phyloP scores from a whole-genome alignment of 805 yeast species.

The Yamadazyma ubonensis region DNA sequence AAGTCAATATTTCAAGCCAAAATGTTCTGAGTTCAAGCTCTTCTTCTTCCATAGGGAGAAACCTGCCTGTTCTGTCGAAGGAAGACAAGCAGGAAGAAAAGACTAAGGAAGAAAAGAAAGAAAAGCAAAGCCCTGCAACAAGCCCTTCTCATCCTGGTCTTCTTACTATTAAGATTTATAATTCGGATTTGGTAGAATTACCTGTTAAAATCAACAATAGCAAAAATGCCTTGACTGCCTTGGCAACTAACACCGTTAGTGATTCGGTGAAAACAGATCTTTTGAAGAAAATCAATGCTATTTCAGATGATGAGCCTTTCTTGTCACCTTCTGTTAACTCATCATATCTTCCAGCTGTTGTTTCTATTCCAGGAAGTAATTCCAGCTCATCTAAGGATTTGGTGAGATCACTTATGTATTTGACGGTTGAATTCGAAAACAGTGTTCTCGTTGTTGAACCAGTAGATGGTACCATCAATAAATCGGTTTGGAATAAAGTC shows the following conservation, averaged over 20 bases:
- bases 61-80: not conserved
- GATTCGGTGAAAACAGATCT: constrained; percentile 29
- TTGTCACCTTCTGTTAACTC: constrained; percentile 35
- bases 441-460: constrained; percentile 89
- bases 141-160: constrained; percentile 55
- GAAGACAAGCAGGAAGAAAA: not conserved
- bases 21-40: constrained; percentile 9
- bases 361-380: constrained; percentile 46
- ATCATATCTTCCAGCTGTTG: constrained; percentile 50
- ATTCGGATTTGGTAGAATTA: constrained; percentile 62
- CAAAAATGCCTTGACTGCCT: constrained; percentile 59
- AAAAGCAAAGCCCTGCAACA: not conserved
- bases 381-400: constrained; percentile 23
- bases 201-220: constrained; percentile 71
- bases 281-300: constrained; percentile 29
- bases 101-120: constrained; percentile 1
- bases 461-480: constrained; percentile 71
- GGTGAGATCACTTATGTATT: constrained; percentile 69
- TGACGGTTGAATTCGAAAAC: constrained; percentile 93
- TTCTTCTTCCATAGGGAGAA: constrained; percentile 2
- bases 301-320: constrained; percentile 22
- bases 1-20: constrained; percentile 4
- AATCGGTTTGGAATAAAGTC: constrained; percentile 84
- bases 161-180: constrained; percentile 73
- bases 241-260: constrained; percentile 53